Base-by-base conservation (phyloP, 2,329 filamentous ascomycete genomes). In the Alternaria incomplexa region DNA sequence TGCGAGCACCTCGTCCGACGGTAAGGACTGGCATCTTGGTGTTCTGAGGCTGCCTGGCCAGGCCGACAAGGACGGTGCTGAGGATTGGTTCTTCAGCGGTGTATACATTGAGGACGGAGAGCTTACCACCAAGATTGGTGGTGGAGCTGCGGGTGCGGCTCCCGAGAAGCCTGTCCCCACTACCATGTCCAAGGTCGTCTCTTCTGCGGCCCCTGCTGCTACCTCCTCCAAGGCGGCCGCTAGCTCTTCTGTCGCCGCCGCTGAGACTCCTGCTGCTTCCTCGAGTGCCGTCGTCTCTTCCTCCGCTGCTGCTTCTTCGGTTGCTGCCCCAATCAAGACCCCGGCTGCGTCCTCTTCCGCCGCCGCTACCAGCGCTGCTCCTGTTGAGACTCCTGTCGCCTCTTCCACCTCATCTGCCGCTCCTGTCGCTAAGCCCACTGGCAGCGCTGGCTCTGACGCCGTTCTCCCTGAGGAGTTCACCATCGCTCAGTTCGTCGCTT, bases 11-110 rank as follows among this genome's bases (percentile, higher is more conserved):
- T 87, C 83, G 17, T 90, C 87, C 56, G 90, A 92, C 76, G 90
- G 89, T 52, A 85, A 84, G 3, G 90, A 93, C 75, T 93, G 89
- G 88, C 90, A 93, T 78, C 78, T 93, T 47, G 90, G 90, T 63
- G 87, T 91, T 30, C 82, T 92, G 56, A 87, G 91, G 67, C 83
- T 92, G 55, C 87, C 89, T 12, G 83, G 86, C 20, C 86, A 87
- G 5, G 85, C 85, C 55, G 77, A 83, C 32, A 85, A 87, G 58
- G 73, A 73, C 9, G 81, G 77, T 51, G 77, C 78, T 6, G 90
- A 92, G 82, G 90, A 92, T 75, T 89, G 90, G 82, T 91, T 88
- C 78, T 92, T 91, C 81, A 90, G 87, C 15, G 90, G 90, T 13
- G 88, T 92, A 11, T 93, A 91, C 69, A 84, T 92, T 53, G 90